These are phyloP conservation scores for Periconia digitata DNA, from an alignment of 2,329 filamentous ascomycete genomes.

Conservation along the genomic window DNA sequence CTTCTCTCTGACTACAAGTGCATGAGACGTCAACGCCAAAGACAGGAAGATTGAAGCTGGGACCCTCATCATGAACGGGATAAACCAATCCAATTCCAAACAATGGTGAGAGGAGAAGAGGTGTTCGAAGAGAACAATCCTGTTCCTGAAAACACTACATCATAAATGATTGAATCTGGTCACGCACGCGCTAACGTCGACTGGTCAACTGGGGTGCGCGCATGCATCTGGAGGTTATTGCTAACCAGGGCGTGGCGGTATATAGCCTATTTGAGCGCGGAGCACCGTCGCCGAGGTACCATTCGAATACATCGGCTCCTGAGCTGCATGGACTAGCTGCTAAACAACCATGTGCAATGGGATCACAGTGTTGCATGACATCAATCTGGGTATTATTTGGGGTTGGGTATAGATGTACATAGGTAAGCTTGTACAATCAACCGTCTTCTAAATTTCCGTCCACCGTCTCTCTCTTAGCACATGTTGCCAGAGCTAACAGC, in stretches of 20 bases:
- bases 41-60: not conserved
- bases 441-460: no score
- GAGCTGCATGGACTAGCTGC: not conserved
- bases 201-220: no score
- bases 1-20: conserved; percentile 3
- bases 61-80: not conserved
- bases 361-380: not conserved
- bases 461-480: no score
- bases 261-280: not conserved
- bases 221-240: not conserved
- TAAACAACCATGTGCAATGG: not conserved
- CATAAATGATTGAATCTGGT: no score
- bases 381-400: not conserved
- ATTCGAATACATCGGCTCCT: no score
- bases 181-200: no score
- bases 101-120: not conserved
- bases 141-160: no score
- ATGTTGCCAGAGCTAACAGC: not conserved
- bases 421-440: not conserved
- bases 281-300: not conserved
- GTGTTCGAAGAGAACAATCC: no score
- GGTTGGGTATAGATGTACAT: no score
- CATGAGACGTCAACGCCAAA: not conserved
- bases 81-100: not conserved
- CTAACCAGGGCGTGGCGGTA: not conserved